Percentiles rank a stretch among this genome's conserved stretches.
Conservation (phyloP, 2,329 filamentous ascomycete species). For the Cephalotrichum gorgonifer region DNA sequence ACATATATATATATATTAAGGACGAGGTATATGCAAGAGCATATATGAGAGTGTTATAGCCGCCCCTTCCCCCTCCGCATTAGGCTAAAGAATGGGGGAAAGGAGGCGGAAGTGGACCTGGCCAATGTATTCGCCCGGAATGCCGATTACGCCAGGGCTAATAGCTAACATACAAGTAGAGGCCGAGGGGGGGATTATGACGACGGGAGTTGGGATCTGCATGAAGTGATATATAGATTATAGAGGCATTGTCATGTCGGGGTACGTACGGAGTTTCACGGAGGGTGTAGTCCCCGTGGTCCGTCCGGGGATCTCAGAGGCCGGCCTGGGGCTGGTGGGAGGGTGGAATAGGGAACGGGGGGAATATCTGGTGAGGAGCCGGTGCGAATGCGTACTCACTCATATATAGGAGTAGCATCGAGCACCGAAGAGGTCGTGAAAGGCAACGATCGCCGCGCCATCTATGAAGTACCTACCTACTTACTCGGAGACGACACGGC, state of each 20-base stretch:
- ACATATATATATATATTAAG: neutral
- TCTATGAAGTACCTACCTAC: too few relatives aligned
- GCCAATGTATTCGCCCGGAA: slow-evolving; percentile 1
- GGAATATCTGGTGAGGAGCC: too few relatives aligned
- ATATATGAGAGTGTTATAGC: neutral
- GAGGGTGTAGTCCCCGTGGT: neutral
- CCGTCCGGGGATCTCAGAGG: neutral
- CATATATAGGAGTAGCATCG: neutral
- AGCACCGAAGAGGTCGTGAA: too few relatives aligned
- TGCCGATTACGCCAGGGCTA: neutral
- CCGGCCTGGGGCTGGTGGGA: neutral
- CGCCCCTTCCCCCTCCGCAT: too few relatives aligned
- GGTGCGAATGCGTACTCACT: neutral
- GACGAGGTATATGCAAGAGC: neutral
- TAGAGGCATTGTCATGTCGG: neutral
- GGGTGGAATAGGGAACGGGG: too few relatives aligned
- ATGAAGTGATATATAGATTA: neutral
- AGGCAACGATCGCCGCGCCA: too few relatives aligned
- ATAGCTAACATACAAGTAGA: too few relatives aligned
- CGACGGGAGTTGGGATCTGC: neutral
- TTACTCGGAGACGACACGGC: too few relatives aligned
- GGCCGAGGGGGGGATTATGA: neutral
- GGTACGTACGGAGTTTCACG: too few relatives aligned
- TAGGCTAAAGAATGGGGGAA: slow-evolving; percentile 3
- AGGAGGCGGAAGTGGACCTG: neutral